These are phyloP conservation scores for Aspergillus sp. DNA, from an alignment of 2,329 filamentous ascomycete species.

Conservation along the genomic window DNA sequence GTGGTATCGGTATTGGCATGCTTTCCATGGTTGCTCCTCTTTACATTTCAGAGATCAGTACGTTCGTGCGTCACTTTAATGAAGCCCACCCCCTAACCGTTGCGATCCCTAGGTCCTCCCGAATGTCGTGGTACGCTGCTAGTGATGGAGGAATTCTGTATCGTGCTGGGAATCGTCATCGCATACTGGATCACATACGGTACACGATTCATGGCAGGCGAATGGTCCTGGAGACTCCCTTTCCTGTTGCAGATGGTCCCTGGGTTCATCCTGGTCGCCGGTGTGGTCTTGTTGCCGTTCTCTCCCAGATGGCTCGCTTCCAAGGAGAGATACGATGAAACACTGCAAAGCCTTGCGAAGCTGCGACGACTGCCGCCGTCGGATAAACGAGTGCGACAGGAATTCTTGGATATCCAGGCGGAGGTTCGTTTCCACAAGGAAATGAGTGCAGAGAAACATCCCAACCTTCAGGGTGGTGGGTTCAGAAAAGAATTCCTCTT, in stretches of 20 bases:
- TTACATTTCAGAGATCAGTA: conserved; percentile 47
- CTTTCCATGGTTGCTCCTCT: conserved; percentile 45
- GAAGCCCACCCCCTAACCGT: not conserved
- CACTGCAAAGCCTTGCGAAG: conserved; percentile 41
- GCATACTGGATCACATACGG: conserved; percentile 40
- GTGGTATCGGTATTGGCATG: conserved; percentile 49
- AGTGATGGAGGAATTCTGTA: conserved; percentile 37
- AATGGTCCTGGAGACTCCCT: conserved; percentile 44
- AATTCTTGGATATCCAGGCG: conserved; percentile 46
- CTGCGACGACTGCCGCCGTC: conserved; percentile 44
- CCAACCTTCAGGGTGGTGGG: conserved; percentile 27
- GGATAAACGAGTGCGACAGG: conserved; percentile 47
- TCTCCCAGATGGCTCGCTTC: conserved; percentile 50
- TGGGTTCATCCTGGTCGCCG: conserved; percentile 29
- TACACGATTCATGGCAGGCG: conserved; percentile 37
- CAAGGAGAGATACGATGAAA: conserved; percentile 44
- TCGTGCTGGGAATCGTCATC: conserved; percentile 37
- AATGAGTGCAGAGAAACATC: conserved; percentile 36
- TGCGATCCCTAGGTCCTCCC: conserved; percentile 27
- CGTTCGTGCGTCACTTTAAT: conserved; percentile 2
- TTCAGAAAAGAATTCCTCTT: conserved; percentile 35
- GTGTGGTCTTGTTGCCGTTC: conserved; percentile 45
- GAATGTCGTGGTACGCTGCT: conserved; percentile 44
- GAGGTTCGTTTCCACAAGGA: conserved; percentile 49
- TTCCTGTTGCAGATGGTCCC: conserved; percentile 44